Evolutionary conservation across 2,329 filamentous ascomycete genomes (phyloP).

Genomic region (Sporothrix pallida): DNA sequence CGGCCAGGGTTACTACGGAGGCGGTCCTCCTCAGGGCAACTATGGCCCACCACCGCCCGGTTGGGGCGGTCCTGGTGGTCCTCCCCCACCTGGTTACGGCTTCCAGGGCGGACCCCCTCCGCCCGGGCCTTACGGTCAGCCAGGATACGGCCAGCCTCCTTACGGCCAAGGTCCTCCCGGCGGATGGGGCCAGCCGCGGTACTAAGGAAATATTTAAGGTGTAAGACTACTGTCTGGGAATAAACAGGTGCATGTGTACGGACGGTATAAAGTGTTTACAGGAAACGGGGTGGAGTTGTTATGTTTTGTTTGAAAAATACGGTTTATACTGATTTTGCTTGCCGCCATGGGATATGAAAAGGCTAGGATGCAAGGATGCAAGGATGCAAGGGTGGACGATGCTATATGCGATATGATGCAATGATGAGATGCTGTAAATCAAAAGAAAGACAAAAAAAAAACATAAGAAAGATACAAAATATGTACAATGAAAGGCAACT

Average conservation of each 20-base stretch:
- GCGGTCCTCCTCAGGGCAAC: neutral
- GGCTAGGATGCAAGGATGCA: conserved; percentile 4
- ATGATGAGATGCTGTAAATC: neutral
- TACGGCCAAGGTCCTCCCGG: conserved; percentile 31
- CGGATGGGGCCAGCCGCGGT: conserved; percentile 35
- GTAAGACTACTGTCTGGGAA: conserved; percentile 17
- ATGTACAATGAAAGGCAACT: neutral
- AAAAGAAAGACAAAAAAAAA: conserved; percentile 25
- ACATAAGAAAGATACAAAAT: neutral
- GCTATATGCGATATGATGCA: conserved; percentile 12
- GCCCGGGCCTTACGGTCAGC: conserved; percentile 29
- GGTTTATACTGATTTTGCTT: neutral
- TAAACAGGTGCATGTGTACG: neutral
- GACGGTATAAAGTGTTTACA: no score
- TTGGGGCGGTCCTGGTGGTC: conserved; percentile 29
- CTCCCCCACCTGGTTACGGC: conserved; percentile 28
- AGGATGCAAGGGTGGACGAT: neutral
- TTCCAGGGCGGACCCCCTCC: conserved; percentile 23
- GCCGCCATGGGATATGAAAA: conserved; percentile 6
- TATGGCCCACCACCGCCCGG: conserved; percentile 11
- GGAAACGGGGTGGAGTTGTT: neutral
- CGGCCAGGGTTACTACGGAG: conserved; percentile 25
- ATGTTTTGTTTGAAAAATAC: neutral
- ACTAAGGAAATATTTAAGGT: conserved; percentile 31
- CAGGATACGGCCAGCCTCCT: conserved; percentile 33